A percentile compares a stretch with the other conserved stretches of the same genome.
These are phyloP conservation scores for Delphinella strobiligena DNA, from an alignment of 2,329 filamentous ascomycete genomes.

Conservation along the genomic window DNA sequence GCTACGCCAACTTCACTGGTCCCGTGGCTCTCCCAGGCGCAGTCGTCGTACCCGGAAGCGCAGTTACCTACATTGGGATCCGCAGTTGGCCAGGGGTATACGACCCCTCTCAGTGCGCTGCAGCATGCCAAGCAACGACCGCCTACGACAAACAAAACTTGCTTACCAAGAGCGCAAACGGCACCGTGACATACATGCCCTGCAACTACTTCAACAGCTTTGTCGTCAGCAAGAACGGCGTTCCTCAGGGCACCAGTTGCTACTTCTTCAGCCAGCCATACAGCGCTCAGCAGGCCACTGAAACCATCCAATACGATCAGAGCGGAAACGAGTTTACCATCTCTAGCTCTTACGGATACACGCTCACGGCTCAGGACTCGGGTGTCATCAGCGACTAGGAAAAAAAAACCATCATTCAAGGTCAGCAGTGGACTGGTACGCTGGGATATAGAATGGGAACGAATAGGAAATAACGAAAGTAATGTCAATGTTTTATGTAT, in stretches of 20 bases:
- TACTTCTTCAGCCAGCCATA: constrained; percentile 21
- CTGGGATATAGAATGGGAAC: too few relatives aligned
- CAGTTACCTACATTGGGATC: constrained; percentile 10
- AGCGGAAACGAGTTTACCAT: constrained; percentile 7
- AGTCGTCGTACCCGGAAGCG: constrained; percentile 19
- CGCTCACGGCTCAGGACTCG: not conserved
- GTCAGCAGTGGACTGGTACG: too few relatives aligned
- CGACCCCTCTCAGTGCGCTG: constrained; percentile 14
- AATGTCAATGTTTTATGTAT: too few relatives aligned
- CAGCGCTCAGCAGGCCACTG: constrained; percentile 12
- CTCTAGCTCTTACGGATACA: constrained; percentile 1
- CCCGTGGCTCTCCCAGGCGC: constrained; percentile 21
- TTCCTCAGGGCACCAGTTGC: constrained; percentile 26
- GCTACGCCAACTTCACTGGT: constrained; percentile 11
- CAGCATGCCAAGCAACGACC: constrained; percentile 12
- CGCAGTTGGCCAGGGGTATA: constrained; percentile 11
- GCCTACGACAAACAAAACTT: not conserved
- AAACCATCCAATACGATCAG: constrained; percentile 9
- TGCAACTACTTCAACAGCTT: constrained; percentile 25
- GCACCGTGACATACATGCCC: constrained; percentile 6
- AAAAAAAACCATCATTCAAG: too few relatives aligned
- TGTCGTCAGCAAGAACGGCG: constrained; percentile 26
- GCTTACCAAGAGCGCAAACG: constrained; percentile 13
- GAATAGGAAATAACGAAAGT: too few relatives aligned
- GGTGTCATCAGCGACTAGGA: not conserved